Conservation (phyloP, 1,139 yeast genomes). For the Yamadazyma trypodendri region DNA sequence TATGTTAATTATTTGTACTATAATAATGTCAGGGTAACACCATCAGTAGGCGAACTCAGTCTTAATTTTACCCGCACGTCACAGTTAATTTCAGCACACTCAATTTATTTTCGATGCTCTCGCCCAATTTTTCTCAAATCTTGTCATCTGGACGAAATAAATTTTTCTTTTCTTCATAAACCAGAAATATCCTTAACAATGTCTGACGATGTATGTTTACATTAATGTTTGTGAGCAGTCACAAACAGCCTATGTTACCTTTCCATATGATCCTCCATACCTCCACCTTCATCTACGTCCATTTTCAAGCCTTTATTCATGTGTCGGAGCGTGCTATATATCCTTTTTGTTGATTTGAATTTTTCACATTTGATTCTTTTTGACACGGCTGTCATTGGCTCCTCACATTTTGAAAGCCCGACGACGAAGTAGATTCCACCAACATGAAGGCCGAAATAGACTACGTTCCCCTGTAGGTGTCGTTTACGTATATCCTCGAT, state of each 20-base stretch:
- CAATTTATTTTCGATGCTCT: conserved; percentile 3
- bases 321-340: not conserved
- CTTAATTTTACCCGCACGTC: conserved; percentile 11
- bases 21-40: conserved; percentile 14
- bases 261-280: not conserved
- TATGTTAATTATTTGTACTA: conserved; percentile 4
- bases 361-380: conserved; percentile 2
- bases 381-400: conserved; percentile 10
- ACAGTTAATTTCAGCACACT: conserved; percentile 5
- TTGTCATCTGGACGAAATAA: conserved; percentile 16
- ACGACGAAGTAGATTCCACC: not conserved
- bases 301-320: not conserved
- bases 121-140: conserved; percentile 4
- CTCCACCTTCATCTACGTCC: not conserved
- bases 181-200: conserved; percentile 7
- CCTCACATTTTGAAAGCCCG: not conserved
- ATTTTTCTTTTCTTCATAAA: conserved; percentile 8
- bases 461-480: not conserved
- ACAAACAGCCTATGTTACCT: not conserved
- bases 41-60: conserved; percentile 1
- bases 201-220: conserved; percentile 18
- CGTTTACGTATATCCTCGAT: not conserved
- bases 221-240: not conserved
- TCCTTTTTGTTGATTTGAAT: not conserved
- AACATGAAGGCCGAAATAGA: not conserved